Base-by-base conservation (phyloP, 345 rosid species). In the Eucalyptus leucophloia region DNA sequence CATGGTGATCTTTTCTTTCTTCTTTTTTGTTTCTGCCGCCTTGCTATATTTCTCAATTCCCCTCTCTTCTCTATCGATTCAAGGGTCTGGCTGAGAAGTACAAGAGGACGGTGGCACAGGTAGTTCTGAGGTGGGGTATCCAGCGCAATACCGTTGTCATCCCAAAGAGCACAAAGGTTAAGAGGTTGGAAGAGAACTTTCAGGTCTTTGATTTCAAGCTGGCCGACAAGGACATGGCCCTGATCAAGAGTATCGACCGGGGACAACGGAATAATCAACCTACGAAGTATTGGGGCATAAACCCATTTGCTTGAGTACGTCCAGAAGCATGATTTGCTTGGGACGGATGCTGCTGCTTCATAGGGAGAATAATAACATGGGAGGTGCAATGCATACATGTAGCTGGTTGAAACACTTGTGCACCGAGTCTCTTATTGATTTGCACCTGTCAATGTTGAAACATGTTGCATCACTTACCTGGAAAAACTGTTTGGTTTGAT, bases 41-140 rank as follows among this genome's bases (percentile, higher is more conserved):
- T 32, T 26, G 24, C 69, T 47, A 3, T 28, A 83, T 47, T 16
- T 47, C 21, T 18, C 54, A 56, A 16, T 47, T 15, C 18, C 88
- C 77, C 56, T 77, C 77, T 51, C 30, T 42, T 51, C 58, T 50
- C 72, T 30, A 56, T 30, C 7, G 28, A n/a, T 69, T 53, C 26
- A 91, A 98, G 99, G 95, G 92, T 82, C 81, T 98, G 90, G 98
- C 97, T 3, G 94, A 94, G 90, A 98, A 98, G 90, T 95, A 96
- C 92, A 92, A 95, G 91, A 96, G 93, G 93, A 95, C 97, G 18
- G 94, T 91, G 40, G 97, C 98, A 45, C 99, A 96, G 91, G 90
- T 95, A 72, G 96, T 92, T 83, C 97, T 97, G 21, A 94, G 94
- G 50, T 97, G 99, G 97, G 98, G 95, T 91, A 93, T 96, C 69